Evolutionary conservation across 768 basidiomycete genomes (phyloP).

Genomic region (Lyophyllum atratum): DNA sequence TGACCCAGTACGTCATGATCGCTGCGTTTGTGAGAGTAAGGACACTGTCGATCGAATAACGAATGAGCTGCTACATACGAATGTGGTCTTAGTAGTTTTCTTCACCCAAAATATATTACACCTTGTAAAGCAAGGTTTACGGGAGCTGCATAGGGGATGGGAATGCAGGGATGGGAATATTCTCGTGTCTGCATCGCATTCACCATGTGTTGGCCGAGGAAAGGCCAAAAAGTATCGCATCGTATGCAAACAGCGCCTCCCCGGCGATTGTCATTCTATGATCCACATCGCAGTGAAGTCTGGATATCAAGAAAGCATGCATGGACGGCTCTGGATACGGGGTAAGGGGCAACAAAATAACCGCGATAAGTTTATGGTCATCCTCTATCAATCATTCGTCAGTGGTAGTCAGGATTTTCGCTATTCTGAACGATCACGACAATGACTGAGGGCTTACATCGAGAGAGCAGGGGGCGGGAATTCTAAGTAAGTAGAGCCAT

Average conservation of each 20-base stretch:
- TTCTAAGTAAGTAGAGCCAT: too few species aligned
- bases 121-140: background rate
- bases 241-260: conserved; percentile 10
- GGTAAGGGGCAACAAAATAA: too few species aligned
- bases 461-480: too few species aligned
- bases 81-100: background rate
- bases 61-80: background rate
- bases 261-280: too few species aligned
- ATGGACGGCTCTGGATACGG: too few species aligned
- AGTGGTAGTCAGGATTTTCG: too few species aligned
- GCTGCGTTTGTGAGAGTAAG: background rate
- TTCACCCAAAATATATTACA: background rate
- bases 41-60: background rate
- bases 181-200: background rate
- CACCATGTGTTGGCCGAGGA: conserved; percentile 8
- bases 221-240: conserved; percentile 6
- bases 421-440: too few species aligned
- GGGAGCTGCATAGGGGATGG: background rate
- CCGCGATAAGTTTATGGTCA: too few species aligned
- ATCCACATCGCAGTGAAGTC: too few species aligned
- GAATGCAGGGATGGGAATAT: background rate
- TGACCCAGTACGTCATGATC: background rate
- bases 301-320: too few species aligned
- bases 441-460: too few species aligned
- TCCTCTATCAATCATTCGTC: too few species aligned